Conservation (phyloP, 75 land plant genomes). For the Picea sitchensis region DNA sequence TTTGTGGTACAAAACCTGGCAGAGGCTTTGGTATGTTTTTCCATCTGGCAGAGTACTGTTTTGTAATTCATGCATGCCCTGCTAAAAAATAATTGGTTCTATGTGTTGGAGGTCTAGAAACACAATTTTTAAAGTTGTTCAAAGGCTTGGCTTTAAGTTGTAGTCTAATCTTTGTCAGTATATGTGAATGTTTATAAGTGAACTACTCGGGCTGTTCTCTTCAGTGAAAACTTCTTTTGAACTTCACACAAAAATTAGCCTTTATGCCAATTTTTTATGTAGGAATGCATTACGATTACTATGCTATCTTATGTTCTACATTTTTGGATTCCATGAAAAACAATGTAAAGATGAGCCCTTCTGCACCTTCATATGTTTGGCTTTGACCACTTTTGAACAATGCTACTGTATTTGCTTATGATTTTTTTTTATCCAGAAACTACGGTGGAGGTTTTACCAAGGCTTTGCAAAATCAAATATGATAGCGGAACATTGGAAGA, state of each 20-base stretch:
- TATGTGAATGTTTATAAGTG: no score
- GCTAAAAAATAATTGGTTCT: background rate
- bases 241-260: background rate
- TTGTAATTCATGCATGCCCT: background rate
- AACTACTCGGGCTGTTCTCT: background rate
- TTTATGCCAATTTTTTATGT: background rate
- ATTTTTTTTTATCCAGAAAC: conserved; percentile 57
- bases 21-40: conserved; percentile 90
- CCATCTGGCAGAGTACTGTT: background rate
- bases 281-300: background rate
- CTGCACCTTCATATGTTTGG: no score
- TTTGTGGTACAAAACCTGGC: conserved; percentile 93
- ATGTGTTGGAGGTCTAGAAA: background rate
- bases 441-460: conserved; percentile 92
- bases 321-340: no score
- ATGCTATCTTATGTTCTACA: no score
- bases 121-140: background rate
- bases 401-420: background rate
- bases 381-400: background rate
- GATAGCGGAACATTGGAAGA: conserved; percentile 95
- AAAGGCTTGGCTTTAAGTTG: background rate
- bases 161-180: background rate
- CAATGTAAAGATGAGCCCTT: no score
- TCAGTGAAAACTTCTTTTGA: background rate
- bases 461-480: conserved; percentile 91